phyloP scores from a whole-genome alignment of 805 yeast species.

The Ogataea sp. region DNA sequence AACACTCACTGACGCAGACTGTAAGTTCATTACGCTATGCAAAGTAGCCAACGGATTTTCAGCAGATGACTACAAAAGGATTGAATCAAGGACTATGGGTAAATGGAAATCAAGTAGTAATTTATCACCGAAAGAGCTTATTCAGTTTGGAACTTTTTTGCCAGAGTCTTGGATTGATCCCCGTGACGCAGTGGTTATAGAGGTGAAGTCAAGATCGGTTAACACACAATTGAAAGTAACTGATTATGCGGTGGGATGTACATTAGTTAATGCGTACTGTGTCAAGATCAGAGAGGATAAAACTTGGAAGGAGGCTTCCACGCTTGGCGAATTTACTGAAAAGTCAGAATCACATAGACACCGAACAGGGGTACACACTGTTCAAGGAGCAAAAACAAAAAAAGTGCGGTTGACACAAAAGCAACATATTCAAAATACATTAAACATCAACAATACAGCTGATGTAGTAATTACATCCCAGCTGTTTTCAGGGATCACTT shows the following conservation, averaged over 20 bases:
- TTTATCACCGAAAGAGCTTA: slow-evolving; percentile 31
- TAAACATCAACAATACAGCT: slow-evolving; percentile 6
- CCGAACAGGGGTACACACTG: slow-evolving; percentile 9
- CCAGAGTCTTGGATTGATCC: slow-evolving; percentile 83
- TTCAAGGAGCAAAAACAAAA: slow-evolving; percentile 24
- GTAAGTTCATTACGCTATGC: slow-evolving; percentile 60
- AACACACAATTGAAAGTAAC: slow-evolving; percentile 34
- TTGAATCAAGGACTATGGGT: slow-evolving; percentile 48
- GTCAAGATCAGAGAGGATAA: slow-evolving; percentile 64
- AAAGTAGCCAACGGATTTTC: slow-evolving; percentile 82
- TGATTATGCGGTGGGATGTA: slow-evolving; percentile 55
- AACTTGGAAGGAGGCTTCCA: slow-evolving; percentile 43
- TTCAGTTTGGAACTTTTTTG: slow-evolving; percentile 48
- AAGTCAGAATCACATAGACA: slow-evolving; percentile 8
- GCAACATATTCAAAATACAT: slow-evolving; percentile 5
- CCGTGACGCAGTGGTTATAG: slow-evolving; percentile 65
- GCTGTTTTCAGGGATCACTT: slow-evolving; percentile 37
- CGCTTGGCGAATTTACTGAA: slow-evolving; percentile 42
- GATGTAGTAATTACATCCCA: slow-evolving; percentile 1
- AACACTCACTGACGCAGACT: slow-evolving; percentile 7
- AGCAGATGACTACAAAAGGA: slow-evolving; percentile 47
- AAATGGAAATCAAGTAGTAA: slow-evolving; percentile 47
- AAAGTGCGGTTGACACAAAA: slow-evolving; percentile 10
- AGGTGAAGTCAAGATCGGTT: slow-evolving; percentile 74
- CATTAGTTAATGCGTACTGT: slow-evolving; percentile 73